phyloP scores from a whole-genome alignment of 1,139 yeast species.

The Scheffersomyces insectosa region DNA sequence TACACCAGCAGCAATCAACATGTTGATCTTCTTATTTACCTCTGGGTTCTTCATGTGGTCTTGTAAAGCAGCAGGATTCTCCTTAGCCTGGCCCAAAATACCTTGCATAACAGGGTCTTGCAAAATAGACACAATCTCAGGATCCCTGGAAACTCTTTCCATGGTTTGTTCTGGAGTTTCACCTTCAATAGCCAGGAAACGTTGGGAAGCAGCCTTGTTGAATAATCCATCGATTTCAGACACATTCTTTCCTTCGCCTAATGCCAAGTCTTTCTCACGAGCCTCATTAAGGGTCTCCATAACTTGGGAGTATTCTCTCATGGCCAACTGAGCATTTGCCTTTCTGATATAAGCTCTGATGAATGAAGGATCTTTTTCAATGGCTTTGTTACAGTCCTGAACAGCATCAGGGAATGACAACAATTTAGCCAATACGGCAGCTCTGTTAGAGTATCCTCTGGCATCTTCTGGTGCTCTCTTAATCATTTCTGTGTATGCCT shows the following conservation, averaged over 20 bases:
- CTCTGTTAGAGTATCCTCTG: conserved; percentile 96
- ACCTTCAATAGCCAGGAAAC: conserved; percentile 81
- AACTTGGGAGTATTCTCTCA: conserved; percentile 82
- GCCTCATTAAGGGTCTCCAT: conserved; percentile 82
- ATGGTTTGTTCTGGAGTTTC: conserved; percentile 95
- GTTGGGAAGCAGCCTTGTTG: conserved; percentile 72
- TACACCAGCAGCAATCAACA: conserved; percentile 94
- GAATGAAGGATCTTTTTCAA: conserved; percentile 82
- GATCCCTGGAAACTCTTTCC: conserved; percentile 89
- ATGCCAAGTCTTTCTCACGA: conserved; percentile 67
- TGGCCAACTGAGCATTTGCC: conserved; percentile 91
- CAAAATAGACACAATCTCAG: conserved; percentile 86
- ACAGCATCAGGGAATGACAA: conserved; percentile 98
- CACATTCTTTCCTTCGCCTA: conserved; percentile 55
- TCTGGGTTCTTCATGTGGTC: conserved; percentile 98
- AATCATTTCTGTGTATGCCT: conserved; percentile 91
- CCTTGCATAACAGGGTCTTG: conserved; percentile 98
- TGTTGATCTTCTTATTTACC: conserved; percentile 82
- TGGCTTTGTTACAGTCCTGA: conserved; percentile 87
- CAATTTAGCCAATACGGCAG: conserved; percentile 92
- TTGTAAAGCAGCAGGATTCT: conserved; percentile 93
- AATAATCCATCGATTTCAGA: conserved; percentile 82
- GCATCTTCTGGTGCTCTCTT: conserved; percentile 96
- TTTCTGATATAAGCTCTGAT: conserved; percentile 96
- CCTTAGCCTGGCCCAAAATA: conserved; percentile 90